Conservation (phyloP, 257 asterid species). For the Salvia splendens region DNA sequence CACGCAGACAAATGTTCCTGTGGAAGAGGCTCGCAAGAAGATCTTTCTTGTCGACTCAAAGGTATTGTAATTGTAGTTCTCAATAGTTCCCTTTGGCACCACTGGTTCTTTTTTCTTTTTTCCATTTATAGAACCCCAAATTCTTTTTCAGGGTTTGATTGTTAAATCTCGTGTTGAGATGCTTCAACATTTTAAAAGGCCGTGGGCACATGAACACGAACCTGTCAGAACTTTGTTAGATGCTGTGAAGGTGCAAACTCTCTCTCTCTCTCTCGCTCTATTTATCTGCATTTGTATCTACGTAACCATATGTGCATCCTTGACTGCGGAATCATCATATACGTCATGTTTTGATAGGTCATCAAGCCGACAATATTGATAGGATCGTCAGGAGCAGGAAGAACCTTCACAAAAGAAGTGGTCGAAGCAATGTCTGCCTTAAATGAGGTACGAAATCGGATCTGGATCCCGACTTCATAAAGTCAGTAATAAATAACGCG, state of each 20-base stretch:
- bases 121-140: neutral
- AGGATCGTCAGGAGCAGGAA: constrained; percentile 74
- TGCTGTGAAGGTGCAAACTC: constrained; percentile 55
- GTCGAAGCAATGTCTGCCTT: constrained; percentile 54
- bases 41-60: constrained; percentile 83
- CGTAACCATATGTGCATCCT: neutral
- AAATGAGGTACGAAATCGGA: constrained; percentile 42
- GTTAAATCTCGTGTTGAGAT: constrained; percentile 61
- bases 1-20: constrained; percentile 73
- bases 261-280: neutral
- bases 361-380: constrained; percentile 63
- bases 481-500: neutral
- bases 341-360: constrained; percentile 46
- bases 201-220: constrained; percentile 73
- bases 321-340: neutral
- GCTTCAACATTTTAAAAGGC: constrained; percentile 74
- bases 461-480: neutral
- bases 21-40: constrained; percentile 86
- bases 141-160: constrained; percentile 57
- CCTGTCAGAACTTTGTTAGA: constrained; percentile 55
- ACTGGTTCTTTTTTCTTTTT: neutral
- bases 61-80: constrained; percentile 34
- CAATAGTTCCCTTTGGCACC: neutral
- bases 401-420: constrained; percentile 63
- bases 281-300: neutral